Evolutionary conservation across 2,329 filamentous ascomycete species (phyloP), one percentile per base, ranked within the genome.

Genomic region (Sclerotinia trifoliorum): DNA sequence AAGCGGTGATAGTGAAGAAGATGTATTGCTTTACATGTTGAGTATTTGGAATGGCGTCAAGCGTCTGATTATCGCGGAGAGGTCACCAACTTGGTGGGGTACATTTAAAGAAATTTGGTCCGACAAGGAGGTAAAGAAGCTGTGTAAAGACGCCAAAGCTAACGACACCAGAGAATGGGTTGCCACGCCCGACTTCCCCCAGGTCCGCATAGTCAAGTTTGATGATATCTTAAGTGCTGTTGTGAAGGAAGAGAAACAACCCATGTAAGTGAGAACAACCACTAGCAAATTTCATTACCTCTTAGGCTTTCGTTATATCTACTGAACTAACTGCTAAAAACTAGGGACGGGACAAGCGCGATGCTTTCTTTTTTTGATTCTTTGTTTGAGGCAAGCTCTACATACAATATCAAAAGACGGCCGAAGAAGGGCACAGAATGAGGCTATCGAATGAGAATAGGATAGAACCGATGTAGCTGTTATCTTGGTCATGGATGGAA

Each of bases 81-180:
- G 29, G 17, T 35, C 17, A 10, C 48, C 65, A 15, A 63, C 65
- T 7, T 67, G 65, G 65, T 67, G 48, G 65, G 57, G 65, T 15
- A 55, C 55, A 32, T 54, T 35, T 39, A 67, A 67, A 17, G 57
- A 67, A 48, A 67, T 67, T 2, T 67, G 65, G 65, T 67, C 65
- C 10, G 49, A 67, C 35, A 24, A 13, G 21, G 57, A 67, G 48
- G 24, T 67, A 24, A 35, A 44, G 19, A 48, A 6, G 15, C 39
- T 63, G 1, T 55, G 44, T 21, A 17, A 8, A 5, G 5, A 11
- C 8, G 48, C 52, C 48, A 63, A 62, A 35, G 32, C 56, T 54
- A n/a, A 51, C 7, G n/a, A n/a, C 32, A 63, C n/a, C 35, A 46
- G 39, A 1, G 17, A 44, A 10, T 13, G 52, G 3, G 7, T 13